A percentile compares a stretch with the other conserved stretches of the same genome.
Conservation (phyloP, 1,284 basidiomycete genomes). For the Cryptococcus sp. region DNA sequence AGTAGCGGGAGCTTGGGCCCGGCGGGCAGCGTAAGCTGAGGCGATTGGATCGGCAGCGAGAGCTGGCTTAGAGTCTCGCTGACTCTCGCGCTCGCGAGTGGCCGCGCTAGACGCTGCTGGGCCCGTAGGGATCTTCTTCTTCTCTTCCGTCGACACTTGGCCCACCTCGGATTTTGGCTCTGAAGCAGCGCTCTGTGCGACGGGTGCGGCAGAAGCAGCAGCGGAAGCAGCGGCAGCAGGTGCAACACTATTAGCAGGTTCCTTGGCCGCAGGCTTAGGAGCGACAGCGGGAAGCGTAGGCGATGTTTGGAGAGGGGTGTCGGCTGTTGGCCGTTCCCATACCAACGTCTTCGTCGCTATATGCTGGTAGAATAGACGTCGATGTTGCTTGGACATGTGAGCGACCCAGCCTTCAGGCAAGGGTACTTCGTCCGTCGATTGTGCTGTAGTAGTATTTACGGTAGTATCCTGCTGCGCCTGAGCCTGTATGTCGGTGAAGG, state of each 20-base stretch:
- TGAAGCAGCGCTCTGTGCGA: too few relatives aligned
- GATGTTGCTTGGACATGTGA: slow-evolving; percentile 26
- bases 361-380: slow-evolving; percentile 23
- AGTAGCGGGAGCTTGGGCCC: neutral
- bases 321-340: slow-evolving; percentile 20
- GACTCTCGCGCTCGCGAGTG: neutral
- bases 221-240: slow-evolving; percentile 3
- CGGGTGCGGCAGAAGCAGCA: neutral
- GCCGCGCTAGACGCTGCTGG: neutral
- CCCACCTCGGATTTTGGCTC: too few relatives aligned
- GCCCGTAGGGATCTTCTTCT: slow-evolving; percentile 3
- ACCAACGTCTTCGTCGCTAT: slow-evolving; percentile 19
- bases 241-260: neutral
- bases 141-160: neutral
- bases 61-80: neutral
- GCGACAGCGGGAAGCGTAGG: slow-evolving; percentile 2
- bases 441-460: neutral
- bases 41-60: neutral
- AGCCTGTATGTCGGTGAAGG: too few relatives aligned
- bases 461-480: too few relatives aligned
- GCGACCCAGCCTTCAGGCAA: slow-evolving; percentile 27
- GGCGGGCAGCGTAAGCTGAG: slow-evolving; percentile 7
- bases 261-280: neutral
- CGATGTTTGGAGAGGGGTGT: slow-evolving; percentile 2
- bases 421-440: slow-evolving; percentile 5